Percentiles rank a stretch among this genome's conserved stretches.
phyloP scores from a whole-genome alignment of 306 rosid genomes.

The Canavalia gladiata region DNA sequence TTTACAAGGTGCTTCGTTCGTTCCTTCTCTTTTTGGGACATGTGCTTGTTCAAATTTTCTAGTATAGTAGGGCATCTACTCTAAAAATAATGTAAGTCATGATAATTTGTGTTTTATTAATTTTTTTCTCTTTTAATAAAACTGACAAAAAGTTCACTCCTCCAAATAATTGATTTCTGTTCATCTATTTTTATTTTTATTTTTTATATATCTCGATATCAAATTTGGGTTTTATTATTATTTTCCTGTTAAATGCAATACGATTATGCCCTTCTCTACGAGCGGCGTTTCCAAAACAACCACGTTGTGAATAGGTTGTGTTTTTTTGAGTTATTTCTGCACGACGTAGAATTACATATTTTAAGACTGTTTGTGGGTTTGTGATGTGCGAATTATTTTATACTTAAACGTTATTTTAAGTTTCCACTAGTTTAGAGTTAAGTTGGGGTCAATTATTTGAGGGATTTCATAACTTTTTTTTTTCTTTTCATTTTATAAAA shows the following conservation, averaged over 20 bases:
- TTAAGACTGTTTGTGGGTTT: too few relatives aligned
- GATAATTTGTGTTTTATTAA: neutral
- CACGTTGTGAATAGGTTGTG: too few relatives aligned
- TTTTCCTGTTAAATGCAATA: neutral
- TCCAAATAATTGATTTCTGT: conserved; percentile 28
- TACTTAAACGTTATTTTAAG: too few relatives aligned
- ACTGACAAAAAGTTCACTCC: conserved; percentile 22
- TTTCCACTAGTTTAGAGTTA: too few relatives aligned
- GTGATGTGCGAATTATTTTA: too few relatives aligned
- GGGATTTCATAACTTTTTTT: too few relatives aligned
- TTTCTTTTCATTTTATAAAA: too few relatives aligned
- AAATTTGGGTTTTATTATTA: too few relatives aligned
- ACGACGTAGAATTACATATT: too few relatives aligned
- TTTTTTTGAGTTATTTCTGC: too few relatives aligned
- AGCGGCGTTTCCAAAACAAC: neutral
- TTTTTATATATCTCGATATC: neutral
- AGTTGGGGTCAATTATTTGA: too few relatives aligned
- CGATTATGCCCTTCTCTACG: neutral
- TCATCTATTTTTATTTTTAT: neutral
- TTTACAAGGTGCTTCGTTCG: neutral
- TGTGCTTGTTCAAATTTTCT: neutral
- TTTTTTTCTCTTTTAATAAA: neutral
- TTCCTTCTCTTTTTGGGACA: neutral
- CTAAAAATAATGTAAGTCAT: neutral
- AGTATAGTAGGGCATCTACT: neutral